These are phyloP conservation scores for Medicago arabica DNA, from an alignment of 306 rosid genomes.

Conservation along the genomic window DNA sequence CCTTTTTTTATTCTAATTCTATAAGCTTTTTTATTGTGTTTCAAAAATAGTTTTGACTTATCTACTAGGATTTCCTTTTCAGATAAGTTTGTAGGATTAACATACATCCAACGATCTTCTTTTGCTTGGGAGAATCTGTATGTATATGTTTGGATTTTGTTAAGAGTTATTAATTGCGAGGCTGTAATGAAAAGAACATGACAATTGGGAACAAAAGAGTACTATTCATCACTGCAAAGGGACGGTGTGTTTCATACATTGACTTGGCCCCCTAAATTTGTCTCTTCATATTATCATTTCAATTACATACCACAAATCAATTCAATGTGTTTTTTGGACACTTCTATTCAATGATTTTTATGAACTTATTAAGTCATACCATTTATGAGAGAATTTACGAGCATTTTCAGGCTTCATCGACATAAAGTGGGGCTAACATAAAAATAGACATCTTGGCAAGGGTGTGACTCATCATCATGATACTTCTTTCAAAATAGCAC, in stretches of 20 bases:
- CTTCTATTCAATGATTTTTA: neutral
- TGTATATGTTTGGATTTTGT: slow-evolving; percentile 30
- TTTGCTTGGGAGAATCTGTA: slow-evolving; percentile 10
- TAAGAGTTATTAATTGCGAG: slow-evolving; percentile 11
- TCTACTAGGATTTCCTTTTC: neutral
- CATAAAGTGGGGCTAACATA: too few relatives aligned
- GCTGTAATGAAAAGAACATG: slow-evolving; percentile 43
- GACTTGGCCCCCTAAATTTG: neutral
- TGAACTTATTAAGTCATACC: too few relatives aligned
- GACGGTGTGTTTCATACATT: slow-evolving; percentile 4
- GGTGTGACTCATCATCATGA: too few relatives aligned
- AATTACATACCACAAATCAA: neutral
- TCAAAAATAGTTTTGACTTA: neutral
- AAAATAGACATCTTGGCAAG: too few relatives aligned
- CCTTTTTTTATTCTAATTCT: neutral
- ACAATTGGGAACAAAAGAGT: slow-evolving; percentile 23
- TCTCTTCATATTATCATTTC: neutral
- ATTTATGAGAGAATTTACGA: too few relatives aligned
- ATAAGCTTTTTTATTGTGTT: neutral
- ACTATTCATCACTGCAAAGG: slow-evolving; percentile 19
- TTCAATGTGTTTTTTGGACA: neutral
- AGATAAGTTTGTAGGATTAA: slow-evolving; percentile 27
- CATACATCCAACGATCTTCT: slow-evolving; percentile 23
- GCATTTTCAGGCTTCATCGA: too few relatives aligned
- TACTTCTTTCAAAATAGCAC: too few relatives aligned